Evolutionary conservation across 208 protist genomes (phyloP), one percentile per base, ranked within the genome.

Genomic region (Leishmania martiniquensis): DNA sequence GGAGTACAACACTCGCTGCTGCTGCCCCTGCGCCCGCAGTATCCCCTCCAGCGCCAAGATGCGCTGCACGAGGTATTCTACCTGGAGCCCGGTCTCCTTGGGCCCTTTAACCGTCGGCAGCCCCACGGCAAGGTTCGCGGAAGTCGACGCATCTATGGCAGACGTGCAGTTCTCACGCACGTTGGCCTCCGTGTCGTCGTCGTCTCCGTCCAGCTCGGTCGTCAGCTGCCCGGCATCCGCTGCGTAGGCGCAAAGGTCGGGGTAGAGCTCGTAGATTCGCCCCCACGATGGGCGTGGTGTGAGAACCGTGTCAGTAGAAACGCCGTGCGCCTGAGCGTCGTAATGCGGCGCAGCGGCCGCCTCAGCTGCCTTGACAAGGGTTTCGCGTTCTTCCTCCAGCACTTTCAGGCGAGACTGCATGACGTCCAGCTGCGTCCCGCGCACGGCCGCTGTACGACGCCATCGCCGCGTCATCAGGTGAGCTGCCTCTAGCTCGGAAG

Each of bases 211-310:
- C 44, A 62, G 37, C 29, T 20, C 71, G 2, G 59, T 82, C 51
- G 77, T 81, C 5, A 80, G 71, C 5, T 44, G 34, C 29, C 74
- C 76, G 12, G 87, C 72, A 34, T 81, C 52, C 10, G 75, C 77
- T 0, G 81, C 78, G 78, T 86, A 85, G 52, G 85, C 89, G 0
- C 22, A 51, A 15, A 93, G 69, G 34, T 89, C 88, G 6, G 86
- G 88, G 34, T 93, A 76, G 51, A 57, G 60, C 9, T 57, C 74
- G 47, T 91, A 65, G 52, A 94, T 22, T 17, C 78, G 75, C 22
- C 55, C 34, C 91, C 93, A 97, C 59, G 93, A 77, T 39, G 93
- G 93, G 12, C 93, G 89, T 59, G 93, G 93, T 29, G 93, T 97
- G 4, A 95, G 83, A 60, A 91, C 52, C 39, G 68, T 63, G 5